Conservation (phyloP, 148 eudicot genomes). For the Heliamphora exappendiculata region DNA sequence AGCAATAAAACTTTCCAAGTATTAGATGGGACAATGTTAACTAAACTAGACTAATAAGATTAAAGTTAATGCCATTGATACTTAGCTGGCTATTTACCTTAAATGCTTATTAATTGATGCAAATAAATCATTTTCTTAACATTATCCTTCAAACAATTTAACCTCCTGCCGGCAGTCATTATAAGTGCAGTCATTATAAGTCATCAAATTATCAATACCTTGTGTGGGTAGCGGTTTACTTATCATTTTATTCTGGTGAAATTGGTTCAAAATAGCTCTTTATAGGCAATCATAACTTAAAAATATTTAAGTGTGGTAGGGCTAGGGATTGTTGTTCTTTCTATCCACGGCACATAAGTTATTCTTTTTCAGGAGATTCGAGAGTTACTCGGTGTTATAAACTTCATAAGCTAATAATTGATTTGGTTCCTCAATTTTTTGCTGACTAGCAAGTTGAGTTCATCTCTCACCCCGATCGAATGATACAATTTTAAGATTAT, state of each 20-base stretch:
- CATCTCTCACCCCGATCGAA: background rate
- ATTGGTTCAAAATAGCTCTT: too few species aligned
- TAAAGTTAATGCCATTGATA: background rate
- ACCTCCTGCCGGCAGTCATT: too few species aligned
- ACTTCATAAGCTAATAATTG: background rate
- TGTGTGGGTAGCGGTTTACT: too few species aligned
- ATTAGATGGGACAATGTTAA: background rate
- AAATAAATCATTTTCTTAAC: background rate
- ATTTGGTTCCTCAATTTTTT: background rate
- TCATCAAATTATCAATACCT: too few species aligned
- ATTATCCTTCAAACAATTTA: too few species aligned
- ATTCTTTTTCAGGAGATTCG: background rate
- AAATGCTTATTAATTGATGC: background rate
- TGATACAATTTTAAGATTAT: background rate
- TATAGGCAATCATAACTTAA: too few species aligned
- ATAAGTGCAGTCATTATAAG: too few species aligned
- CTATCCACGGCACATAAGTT: background rate
- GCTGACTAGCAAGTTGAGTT: background rate
- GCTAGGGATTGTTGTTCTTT: background rate
- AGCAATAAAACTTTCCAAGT: background rate
- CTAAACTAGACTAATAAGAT: too few species aligned
- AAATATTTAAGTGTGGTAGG: too few species aligned
- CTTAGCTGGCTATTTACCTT: background rate
- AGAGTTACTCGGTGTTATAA: background rate
- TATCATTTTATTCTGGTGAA: too few species aligned